Percentiles rank a stretch among this genome's conserved stretches.
Conservation (phyloP, 1,139 yeast genomes). For the Williopsis jadinii region DNA sequence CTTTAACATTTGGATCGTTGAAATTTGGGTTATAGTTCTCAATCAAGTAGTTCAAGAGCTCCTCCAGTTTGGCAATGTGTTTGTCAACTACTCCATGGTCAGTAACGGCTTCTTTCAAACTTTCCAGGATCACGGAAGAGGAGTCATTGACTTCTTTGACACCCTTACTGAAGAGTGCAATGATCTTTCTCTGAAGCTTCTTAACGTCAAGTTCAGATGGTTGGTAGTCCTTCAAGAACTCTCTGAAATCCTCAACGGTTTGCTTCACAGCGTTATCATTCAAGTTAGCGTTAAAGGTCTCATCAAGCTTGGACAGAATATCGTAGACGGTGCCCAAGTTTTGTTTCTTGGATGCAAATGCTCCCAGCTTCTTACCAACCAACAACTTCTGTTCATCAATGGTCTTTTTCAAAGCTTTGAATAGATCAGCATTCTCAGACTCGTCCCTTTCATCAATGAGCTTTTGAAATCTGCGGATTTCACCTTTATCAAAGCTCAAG, state of each 20-base stretch:
- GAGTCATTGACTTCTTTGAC: not conserved
- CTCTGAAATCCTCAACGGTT: constrained; percentile 20
- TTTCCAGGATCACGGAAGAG: not conserved
- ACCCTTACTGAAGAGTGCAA: not conserved
- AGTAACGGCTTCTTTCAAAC: not conserved
- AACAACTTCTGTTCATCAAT: constrained; percentile 12
- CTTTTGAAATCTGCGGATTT: constrained; percentile 5
- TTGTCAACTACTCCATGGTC: constrained; percentile 2
- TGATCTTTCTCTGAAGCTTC: constrained; percentile 1
- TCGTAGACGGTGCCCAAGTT: constrained; percentile 21
- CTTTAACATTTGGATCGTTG: constrained; percentile 83
- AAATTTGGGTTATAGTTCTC: constrained; percentile 78
- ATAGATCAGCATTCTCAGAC: constrained; percentile 8
- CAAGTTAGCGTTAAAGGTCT: constrained; percentile 25
- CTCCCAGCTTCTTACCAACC: constrained; percentile 17
- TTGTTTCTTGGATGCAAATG: constrained; percentile 16
- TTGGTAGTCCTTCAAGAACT: constrained; percentile 5
- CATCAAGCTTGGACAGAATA: constrained; percentile 24
- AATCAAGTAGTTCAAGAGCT: constrained; percentile 39
- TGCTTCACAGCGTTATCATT: constrained; percentile 31
- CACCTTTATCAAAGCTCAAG: constrained; percentile 11
- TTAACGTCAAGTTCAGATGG: not conserved
- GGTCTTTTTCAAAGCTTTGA: constrained; percentile 13
- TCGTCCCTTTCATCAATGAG: constrained; percentile 8
- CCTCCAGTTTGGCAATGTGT: constrained; percentile 32